These are phyloP conservation scores for Aspergillus sclerotiicarbonarius DNA, from an alignment of 495 filamentous ascomycete genomes.

Conservation along the genomic window DNA sequence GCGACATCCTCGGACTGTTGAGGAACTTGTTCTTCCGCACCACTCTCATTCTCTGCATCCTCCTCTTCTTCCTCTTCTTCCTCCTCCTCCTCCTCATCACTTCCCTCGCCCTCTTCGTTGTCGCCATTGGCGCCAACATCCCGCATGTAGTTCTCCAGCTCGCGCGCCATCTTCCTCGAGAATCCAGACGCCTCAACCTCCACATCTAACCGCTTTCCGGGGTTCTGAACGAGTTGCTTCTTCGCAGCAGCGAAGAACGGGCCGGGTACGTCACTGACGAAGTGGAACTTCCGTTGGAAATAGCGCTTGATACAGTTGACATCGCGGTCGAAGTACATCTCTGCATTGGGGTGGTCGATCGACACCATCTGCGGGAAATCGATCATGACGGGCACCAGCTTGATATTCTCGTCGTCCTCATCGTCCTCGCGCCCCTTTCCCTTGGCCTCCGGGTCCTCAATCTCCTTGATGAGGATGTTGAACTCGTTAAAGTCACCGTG, in stretches of 20 bases:
- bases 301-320: slow-evolving; percentile 92
- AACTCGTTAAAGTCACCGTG: slow-evolving; percentile 99
- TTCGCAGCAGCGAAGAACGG: slow-evolving; percentile 82
- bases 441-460: slow-evolving; percentile 41
- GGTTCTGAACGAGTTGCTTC: slow-evolving; percentile 65
- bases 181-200: slow-evolving; percentile 92
- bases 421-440: slow-evolving; percentile 31
- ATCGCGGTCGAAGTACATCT: slow-evolving; percentile 94
- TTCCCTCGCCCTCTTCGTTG: slow-evolving; percentile 35
- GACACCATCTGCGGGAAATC: slow-evolving; percentile 99
- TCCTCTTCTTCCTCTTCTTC: slow-evolving; percentile 23
- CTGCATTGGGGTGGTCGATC: slow-evolving; percentile 88
- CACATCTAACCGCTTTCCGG: slow-evolving; percentile 72
- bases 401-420: slow-evolving; percentile 37
- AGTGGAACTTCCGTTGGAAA: slow-evolving; percentile 86
- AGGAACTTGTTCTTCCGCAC: slow-evolving; percentile 9
- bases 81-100: slow-evolving; percentile 41
- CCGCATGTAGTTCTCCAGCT: slow-evolving; percentile 85
- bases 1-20: slow-evolving; percentile 26
- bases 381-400: slow-evolving; percentile 70
- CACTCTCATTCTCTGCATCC: slow-evolving; percentile 15
- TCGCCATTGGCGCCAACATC: slow-evolving; percentile 63
- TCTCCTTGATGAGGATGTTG: slow-evolving; percentile 90
- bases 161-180: slow-evolving; percentile 91
- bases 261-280: slow-evolving; percentile 74